These are phyloP conservation scores for Coniferiporia weirii DNA, from an alignment of 1,284 basidiomycete genomes.

Conservation along the genomic window DNA sequence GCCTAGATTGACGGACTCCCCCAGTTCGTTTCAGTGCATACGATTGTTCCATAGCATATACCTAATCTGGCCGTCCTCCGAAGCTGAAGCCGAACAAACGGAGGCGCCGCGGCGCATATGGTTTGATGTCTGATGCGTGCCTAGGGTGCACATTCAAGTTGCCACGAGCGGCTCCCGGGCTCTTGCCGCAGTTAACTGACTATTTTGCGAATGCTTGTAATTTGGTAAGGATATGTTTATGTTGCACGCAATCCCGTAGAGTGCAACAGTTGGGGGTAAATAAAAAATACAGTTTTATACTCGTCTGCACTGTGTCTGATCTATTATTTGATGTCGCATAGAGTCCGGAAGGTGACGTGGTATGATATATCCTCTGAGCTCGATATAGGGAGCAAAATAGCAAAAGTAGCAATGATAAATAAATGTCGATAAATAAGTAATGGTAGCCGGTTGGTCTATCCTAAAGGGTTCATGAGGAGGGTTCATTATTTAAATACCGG, in stretches of 20 bases:
- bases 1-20: background rate
- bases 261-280: background rate
- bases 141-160: no score
- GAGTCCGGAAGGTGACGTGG: background rate
- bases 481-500: constrained; percentile 1
- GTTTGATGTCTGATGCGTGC: no score
- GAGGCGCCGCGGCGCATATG: no score
- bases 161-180: no score
- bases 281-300: background rate
- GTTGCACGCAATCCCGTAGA: background rate
- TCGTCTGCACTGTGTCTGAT: background rate
- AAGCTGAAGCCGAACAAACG: no score
- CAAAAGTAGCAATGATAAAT: constrained; percentile 1
- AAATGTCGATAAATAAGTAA: background rate
- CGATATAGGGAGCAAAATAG: background rate
- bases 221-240: no score
- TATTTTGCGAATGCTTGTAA: no score
- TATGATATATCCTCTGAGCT: background rate
- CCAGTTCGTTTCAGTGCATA: background rate
- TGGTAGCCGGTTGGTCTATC: background rate
- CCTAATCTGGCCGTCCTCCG: background rate
- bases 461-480: constrained; percentile 1
- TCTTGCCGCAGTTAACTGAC: no score
- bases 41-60: background rate
- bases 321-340: background rate